Conservation (phyloP, 2,329 filamentous ascomycete species). For the Cladophialophora psammophila region DNA sequence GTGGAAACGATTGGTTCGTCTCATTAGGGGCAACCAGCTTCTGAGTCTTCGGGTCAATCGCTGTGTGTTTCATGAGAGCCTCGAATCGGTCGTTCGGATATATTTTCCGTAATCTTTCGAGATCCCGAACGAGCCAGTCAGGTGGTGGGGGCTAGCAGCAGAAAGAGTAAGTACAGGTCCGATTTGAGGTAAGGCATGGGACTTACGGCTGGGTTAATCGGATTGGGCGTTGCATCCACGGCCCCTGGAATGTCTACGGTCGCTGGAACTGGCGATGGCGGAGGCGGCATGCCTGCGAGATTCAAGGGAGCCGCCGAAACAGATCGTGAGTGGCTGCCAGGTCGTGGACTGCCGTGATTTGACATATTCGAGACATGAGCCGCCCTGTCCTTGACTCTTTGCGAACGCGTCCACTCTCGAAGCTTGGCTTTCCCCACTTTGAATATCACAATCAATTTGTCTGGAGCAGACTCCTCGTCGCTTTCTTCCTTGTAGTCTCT, state of each 20-base stretch:
- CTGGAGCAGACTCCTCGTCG: conserved; percentile 67
- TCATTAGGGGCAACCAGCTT: conserved; percentile 65
- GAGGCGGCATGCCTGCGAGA: conserved; percentile 59
- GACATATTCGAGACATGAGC: conserved; percentile 41
- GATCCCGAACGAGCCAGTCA: conserved; percentile 79
- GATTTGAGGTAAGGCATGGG: conserved; percentile 35
- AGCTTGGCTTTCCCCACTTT: conserved; percentile 76
- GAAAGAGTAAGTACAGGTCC: conserved; percentile 21
- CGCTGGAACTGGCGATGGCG: conserved; percentile 44
- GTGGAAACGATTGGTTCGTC: conserved; percentile 68
- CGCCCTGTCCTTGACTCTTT: conserved; percentile 60
- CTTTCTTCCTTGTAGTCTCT: conserved; percentile 80
- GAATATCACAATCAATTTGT: conserved; percentile 76
- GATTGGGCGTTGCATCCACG: conserved; percentile 55
- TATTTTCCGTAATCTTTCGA: conserved; percentile 71
- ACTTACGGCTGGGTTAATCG: conserved; percentile 55
- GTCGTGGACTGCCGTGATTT: conserved; percentile 39
- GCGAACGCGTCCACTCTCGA: conserved; percentile 62
- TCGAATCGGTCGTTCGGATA: conserved; percentile 88
- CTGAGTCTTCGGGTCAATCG: conserved; percentile 76
- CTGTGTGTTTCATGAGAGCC: conserved; percentile 87
- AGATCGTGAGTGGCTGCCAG: conserved; percentile 41
- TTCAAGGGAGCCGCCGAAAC: conserved; percentile 47
- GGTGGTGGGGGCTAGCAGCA: conserved; percentile 76
- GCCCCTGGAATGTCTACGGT: conserved; percentile 47